Percentiles rank a stretch among this genome's conserved stretches.
phyloP scores from a whole-genome alignment of 2,329 filamentous ascomycete species.

The Teratosphaeria epicoccoides region DNA sequence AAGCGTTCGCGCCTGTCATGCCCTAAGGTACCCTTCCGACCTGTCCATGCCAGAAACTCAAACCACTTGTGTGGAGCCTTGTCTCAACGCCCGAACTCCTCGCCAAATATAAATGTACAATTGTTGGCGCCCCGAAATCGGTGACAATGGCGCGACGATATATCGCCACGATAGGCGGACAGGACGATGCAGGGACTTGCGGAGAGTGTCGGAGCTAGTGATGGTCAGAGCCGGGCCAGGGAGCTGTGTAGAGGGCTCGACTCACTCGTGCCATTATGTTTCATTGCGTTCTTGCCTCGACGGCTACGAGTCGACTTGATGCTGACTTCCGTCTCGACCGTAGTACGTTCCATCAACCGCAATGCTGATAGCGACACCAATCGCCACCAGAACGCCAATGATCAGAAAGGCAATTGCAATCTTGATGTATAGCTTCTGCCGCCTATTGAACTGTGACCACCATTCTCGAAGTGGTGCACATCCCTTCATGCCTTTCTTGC shows the following conservation, averaged over 20 bases:
- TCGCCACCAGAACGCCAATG: slow-evolving; percentile 36
- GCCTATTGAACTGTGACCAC: slow-evolving; percentile 32
- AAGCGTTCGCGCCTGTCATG: neutral
- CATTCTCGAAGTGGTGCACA: slow-evolving; percentile 14
- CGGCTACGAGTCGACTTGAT: neutral
- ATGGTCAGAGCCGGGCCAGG: neutral
- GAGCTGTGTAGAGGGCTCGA: neutral
- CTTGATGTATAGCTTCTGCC: slow-evolving; percentile 35
- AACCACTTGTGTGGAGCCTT: neutral
- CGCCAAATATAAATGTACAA: neutral
- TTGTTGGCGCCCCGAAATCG: neutral
- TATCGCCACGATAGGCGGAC: neutral
- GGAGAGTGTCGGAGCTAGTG: neutral
- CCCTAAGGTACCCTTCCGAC: neutral
- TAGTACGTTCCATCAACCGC: slow-evolving; percentile 40
- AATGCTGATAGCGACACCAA: slow-evolving; percentile 39
- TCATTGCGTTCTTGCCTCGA: neutral
- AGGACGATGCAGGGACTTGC: neutral
- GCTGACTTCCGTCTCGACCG: slow-evolving; percentile 25
- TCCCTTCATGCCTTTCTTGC: slow-evolving; percentile 29
- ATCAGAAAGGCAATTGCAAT: slow-evolving; percentile 36
- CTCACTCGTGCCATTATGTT: neutral
- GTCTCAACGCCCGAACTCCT: neutral
- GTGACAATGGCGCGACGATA: neutral
- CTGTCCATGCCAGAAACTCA: neutral